Percentiles rank a stretch among this genome's conserved stretches.
Conservation (phyloP, 305 asterid species). For the Salvia sclarea region DNA sequence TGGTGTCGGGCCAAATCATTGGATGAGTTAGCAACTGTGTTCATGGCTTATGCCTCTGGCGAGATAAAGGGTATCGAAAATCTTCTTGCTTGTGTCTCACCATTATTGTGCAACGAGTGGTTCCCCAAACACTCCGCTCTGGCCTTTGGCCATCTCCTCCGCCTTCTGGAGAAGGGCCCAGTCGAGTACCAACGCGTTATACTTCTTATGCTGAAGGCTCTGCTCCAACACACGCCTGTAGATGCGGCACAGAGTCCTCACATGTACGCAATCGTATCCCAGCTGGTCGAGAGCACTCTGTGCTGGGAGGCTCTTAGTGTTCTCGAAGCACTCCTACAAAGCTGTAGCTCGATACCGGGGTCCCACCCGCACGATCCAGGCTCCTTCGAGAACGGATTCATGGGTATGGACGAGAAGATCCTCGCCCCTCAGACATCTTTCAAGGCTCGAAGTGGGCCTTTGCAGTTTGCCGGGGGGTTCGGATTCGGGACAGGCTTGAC, state of each 20-base stretch:
- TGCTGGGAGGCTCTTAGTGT: constrained; percentile 99
- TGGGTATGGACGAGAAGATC: constrained; percentile 65
- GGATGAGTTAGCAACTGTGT: constrained; percentile 83
- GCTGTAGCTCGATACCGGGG: constrained; percentile 94
- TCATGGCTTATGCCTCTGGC: constrained; percentile 76
- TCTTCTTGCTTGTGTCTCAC: constrained; percentile 92
- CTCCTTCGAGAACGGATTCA: constrained; percentile 78
- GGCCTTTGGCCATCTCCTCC: constrained; percentile 88
- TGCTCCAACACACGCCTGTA: constrained; percentile 97
- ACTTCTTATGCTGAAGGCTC: constrained; percentile 88
- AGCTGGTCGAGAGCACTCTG: constrained; percentile 91
- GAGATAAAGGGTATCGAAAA: constrained; percentile 82
- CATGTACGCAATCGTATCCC: constrained; percentile 97
- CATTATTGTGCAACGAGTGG: constrained; percentile 92
- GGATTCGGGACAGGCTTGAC: constrained; percentile 57
- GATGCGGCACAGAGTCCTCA: constrained; percentile 98
- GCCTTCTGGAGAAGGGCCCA: constrained; percentile 92
- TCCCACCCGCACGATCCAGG: constrained; percentile 66
- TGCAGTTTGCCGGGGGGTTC: constrained; percentile 70
- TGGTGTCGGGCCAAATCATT: constrained; percentile 91
- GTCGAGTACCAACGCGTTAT: constrained; percentile 90
- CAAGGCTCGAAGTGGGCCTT: constrained; percentile 95
- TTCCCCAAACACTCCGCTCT: constrained; percentile 92
- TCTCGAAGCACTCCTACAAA: constrained; percentile 94
- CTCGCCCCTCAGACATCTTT: constrained; percentile 86